A percentile compares a stretch with the other conserved stretches of the same genome.
These are phyloP conservation scores for Artemisia argyi DNA, from an alignment of 129 eudicot genomes.

Conservation along the genomic window DNA sequence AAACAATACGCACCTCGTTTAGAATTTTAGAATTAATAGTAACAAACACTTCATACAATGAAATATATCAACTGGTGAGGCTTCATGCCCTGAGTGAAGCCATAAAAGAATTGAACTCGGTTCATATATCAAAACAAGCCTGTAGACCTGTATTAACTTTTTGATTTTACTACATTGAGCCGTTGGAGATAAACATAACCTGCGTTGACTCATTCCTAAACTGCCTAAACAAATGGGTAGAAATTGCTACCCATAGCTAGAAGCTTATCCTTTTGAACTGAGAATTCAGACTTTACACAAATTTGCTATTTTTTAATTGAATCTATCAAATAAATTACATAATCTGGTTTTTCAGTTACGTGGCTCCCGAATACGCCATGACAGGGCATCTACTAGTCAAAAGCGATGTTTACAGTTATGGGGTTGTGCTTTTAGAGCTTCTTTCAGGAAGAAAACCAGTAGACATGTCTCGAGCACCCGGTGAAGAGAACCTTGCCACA, in stretches of 20 bases:
- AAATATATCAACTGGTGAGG: no score
- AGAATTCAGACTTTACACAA: neutral
- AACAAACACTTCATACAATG: no score
- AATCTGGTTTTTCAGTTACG: conserved; percentile 51
- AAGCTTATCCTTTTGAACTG: neutral
- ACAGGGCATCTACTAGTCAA: conserved; percentile 90
- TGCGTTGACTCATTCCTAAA: no score
- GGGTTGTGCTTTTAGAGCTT: conserved; percentile 84
- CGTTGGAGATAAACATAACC: no score
- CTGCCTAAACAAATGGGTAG: no score
- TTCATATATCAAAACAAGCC: no score
- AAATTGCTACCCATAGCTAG: neutral
- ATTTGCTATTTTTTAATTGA: neutral
- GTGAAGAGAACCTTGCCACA: conserved; percentile 81
- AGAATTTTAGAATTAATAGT: no score
- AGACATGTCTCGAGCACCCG: conserved; percentile 83
- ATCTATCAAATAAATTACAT: neutral
- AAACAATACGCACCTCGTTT: neutral
- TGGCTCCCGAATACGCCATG: conserved; percentile 96
- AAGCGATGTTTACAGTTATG: conserved; percentile 92
- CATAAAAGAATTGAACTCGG: no score
- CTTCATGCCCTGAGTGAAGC: no score
- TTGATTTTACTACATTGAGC: no score
- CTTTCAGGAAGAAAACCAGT: conserved; percentile 81
- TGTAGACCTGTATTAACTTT: no score